Conservation (phyloP, 2,329 filamentous ascomycete species). For the Phoma sp. region DNA sequence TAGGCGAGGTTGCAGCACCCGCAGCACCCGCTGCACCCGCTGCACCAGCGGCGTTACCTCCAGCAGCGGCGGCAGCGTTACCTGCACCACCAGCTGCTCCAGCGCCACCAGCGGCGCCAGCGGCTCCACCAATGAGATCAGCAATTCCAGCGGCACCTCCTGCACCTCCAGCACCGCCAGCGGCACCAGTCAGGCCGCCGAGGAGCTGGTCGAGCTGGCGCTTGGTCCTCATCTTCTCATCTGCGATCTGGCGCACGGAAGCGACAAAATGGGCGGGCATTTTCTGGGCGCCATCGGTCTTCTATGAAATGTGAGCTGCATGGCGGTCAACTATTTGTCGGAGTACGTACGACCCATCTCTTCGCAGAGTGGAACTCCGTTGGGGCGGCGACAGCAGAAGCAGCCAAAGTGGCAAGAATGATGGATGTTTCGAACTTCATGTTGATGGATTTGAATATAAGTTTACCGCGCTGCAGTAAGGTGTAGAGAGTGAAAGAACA, state of each 20-base stretch:
- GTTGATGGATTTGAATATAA: conserved; percentile 12
- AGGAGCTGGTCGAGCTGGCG: conserved; percentile 38
- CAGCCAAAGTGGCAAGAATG: conserved; percentile 35
- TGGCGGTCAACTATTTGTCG: neutral
- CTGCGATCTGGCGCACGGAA: conserved; percentile 26
- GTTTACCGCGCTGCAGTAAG: conserved; percentile 38
- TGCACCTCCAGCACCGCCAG: conserved; percentile 18
- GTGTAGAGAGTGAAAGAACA: conserved; percentile 16
- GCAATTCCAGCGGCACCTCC: conserved; percentile 11
- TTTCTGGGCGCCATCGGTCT: conserved; percentile 25
- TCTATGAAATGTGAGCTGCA: conserved; percentile 7
- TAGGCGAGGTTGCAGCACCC: no score
- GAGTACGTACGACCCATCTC: conserved; percentile 33
- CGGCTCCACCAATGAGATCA: neutral
- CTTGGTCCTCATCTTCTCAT: conserved; percentile 33
- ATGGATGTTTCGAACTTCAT: conserved; percentile 42
- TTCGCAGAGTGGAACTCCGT: conserved; percentile 26
- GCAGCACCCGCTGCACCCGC: neutral
- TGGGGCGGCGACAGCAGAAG: conserved; percentile 36
- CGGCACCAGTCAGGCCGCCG: conserved; percentile 22
- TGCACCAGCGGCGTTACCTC: conserved; percentile 5
- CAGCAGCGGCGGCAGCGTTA: neutral
- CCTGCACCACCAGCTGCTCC: neutral
- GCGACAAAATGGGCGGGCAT: conserved; percentile 35
- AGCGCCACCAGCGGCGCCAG: conserved; percentile 5